Evolutionary conservation across 768 basidiomycete species (phyloP).

Genomic region (Mrakia blollopis): DNA sequence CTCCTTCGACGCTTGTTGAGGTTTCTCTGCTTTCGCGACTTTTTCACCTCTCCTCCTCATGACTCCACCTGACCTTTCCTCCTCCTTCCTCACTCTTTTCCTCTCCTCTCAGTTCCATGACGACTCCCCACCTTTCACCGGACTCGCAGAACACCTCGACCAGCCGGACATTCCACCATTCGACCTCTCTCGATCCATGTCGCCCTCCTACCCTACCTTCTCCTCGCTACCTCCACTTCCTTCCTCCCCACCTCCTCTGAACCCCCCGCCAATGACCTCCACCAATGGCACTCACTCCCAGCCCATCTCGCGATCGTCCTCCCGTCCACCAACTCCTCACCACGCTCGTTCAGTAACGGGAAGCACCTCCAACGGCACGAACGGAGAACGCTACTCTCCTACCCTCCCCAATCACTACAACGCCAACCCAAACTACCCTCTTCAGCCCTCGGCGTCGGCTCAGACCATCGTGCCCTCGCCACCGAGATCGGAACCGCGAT

Average conservation of each 20-base stretch:
- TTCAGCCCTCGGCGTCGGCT: conserved; percentile 3
- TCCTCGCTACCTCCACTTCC: conserved; percentile 9
- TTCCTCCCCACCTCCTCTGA: neutral
- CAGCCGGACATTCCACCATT: conserved; percentile 22
- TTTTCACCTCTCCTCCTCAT: neutral
- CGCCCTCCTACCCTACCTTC: conserved; percentile 7
- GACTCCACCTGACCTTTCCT: neutral
- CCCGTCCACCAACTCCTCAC: conserved; percentile 1
- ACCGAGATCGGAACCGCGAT: neutral
- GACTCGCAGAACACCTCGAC: conserved; percentile 16
- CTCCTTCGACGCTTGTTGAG: too few species aligned
- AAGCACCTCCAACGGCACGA: neutral
- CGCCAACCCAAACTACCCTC: neutral
- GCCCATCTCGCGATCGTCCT: neutral
- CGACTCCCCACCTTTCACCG: conserved; percentile 36
- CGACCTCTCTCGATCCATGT: conserved; percentile 17
- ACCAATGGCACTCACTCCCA: neutral
- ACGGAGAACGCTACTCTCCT: neutral
- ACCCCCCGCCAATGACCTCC: neutral
- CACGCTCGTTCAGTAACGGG: neutral
- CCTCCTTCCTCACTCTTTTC: conserved; percentile 9
- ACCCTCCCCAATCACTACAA: neutral
- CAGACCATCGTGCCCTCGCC: neutral
- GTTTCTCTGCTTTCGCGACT: neutral
- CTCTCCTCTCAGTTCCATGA: conserved; percentile 34